phyloP scores from a whole-genome alignment of 2,329 filamentous ascomycete species.

The Monascus ruber region DNA sequence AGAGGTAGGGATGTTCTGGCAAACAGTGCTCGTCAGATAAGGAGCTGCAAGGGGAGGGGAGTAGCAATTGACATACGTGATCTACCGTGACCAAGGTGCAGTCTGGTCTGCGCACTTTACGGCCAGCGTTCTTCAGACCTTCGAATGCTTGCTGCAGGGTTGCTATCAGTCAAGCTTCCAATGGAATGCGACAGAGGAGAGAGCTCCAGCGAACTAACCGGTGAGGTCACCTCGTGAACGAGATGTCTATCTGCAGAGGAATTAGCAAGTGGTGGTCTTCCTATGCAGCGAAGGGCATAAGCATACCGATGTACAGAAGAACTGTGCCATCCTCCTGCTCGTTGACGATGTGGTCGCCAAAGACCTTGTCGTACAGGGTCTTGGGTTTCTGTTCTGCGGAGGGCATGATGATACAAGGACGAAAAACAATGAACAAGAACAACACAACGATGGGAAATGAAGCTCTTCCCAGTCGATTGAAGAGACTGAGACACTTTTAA shows the following conservation, averaged over 20 bases:
- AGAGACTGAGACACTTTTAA: too few species aligned
- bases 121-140: constrained; percentile 77
- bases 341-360: constrained; percentile 87
- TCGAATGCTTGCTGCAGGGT: constrained; percentile 79
- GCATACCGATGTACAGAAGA: constrained; percentile 80
- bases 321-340: constrained; percentile 90
- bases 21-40: constrained; percentile 2
- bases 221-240: constrained; percentile 96
- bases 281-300: neutral
- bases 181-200: neutral
- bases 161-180: constrained; percentile 6
- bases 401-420: constrained; percentile 52
- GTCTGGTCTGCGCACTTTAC: constrained; percentile 83
- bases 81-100: constrained; percentile 95
- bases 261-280: neutral
- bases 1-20: constrained; percentile 81
- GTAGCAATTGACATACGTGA: constrained; percentile 55
- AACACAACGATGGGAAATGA: too few species aligned
- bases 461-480: too few species aligned
- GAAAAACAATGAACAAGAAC: too few species aligned
- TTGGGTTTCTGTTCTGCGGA: constrained; percentile 58
- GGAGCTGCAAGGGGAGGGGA: neutral
- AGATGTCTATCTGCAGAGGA: constrained; percentile 66
- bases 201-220: constrained; percentile 46
- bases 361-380: constrained; percentile 96